These are phyloP conservation scores for Quercus suber DNA, from an alignment of 306 rosid species.

Conservation along the genomic window DNA sequence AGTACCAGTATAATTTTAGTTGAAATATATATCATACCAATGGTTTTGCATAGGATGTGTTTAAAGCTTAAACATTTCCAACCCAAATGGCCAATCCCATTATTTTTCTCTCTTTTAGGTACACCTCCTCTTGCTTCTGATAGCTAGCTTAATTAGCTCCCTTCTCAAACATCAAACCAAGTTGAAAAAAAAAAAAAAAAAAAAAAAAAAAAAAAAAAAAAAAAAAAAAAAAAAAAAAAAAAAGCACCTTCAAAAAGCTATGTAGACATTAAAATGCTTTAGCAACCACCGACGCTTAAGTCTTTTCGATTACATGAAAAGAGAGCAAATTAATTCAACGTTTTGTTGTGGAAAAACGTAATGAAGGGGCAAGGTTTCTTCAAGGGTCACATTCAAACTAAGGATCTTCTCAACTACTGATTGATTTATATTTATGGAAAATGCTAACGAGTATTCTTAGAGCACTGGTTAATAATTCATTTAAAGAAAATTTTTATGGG, in stretches of 20 bases:
- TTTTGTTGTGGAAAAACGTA: constrained; percentile 25
- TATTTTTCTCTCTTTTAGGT: constrained; percentile 4
- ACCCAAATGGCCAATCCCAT: constrained; percentile 7
- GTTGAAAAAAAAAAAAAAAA: neutral
- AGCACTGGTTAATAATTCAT: too few species aligned
- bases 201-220: neutral
- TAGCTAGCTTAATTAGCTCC: neutral
- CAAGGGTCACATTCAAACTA: constrained; percentile 45
- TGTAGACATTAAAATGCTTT: constrained; percentile 6
- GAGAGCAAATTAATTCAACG: constrained; percentile 28
- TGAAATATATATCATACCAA: constrained; percentile 13
- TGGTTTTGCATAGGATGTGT: constrained; percentile 1
- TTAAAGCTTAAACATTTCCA: neutral
- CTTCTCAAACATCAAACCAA: constrained; percentile 12
- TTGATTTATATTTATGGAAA: neutral
- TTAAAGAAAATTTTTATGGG: too few species aligned
- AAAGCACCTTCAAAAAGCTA: neutral
- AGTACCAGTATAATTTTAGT: neutral
- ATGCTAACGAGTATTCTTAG: too few species aligned
- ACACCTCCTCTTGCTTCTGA: constrained; percentile 8
- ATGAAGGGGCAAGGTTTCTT: constrained; percentile 49
- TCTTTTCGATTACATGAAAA: constrained; percentile 24
- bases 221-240: neutral
- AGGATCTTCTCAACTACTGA: constrained; percentile 27
- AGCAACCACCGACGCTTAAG: constrained; percentile 20